A percentile compares a stretch with the other conserved stretches of the same genome.
Conservation (phyloP, 768 basidiomycete species). For the Termitomyces titanicus region DNA sequence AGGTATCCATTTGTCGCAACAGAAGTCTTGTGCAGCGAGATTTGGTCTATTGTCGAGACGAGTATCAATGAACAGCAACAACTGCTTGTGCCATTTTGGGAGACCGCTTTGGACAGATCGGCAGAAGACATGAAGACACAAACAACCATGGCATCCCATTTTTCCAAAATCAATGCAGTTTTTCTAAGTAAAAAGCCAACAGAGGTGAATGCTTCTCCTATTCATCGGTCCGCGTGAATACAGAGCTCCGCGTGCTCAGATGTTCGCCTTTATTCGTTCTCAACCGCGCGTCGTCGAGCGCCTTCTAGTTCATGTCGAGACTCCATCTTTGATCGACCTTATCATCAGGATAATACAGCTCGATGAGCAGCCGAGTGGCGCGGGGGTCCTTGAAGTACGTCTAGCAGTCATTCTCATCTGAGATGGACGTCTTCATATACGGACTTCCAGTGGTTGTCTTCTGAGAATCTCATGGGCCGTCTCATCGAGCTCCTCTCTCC, state of each 20-base stretch:
- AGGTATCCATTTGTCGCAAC: constrained; percentile 94
- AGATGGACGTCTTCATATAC: constrained; percentile 8
- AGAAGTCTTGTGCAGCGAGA: constrained; percentile 92
- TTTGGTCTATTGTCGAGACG: constrained; percentile 93
- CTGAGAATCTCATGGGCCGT: constrained; percentile 76
- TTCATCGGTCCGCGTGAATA: constrained; percentile 20
- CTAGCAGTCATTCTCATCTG: constrained; percentile 20
- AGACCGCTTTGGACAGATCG: constrained; percentile 74
- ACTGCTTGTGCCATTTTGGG: constrained; percentile 88
- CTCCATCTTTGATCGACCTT: constrained; percentile 88
- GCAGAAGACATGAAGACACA: constrained; percentile 85
- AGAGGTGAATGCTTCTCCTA: constrained; percentile 60
- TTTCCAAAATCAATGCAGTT: constrained; percentile 89
- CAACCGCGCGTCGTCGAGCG: constrained; percentile 81
- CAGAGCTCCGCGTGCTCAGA: constrained; percentile 48
- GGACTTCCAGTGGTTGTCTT: constrained; percentile 74
- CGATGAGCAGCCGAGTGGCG: constrained; percentile 78
- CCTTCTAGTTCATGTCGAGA: constrained; percentile 81
- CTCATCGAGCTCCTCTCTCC: constrained; percentile 85
- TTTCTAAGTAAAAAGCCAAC: constrained; percentile 86
- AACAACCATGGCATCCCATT: constrained; percentile 87
- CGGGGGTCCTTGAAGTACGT: constrained; percentile 86
- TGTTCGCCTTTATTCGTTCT: constrained; percentile 86
- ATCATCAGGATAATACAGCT: constrained; percentile 87
- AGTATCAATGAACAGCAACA: constrained; percentile 70